Percentiles rank a stretch among this genome's conserved stretches.
These are phyloP conservation scores for Candida sp. DNA, from an alignment of 1,139 yeast species.

Conservation along the genomic window DNA sequence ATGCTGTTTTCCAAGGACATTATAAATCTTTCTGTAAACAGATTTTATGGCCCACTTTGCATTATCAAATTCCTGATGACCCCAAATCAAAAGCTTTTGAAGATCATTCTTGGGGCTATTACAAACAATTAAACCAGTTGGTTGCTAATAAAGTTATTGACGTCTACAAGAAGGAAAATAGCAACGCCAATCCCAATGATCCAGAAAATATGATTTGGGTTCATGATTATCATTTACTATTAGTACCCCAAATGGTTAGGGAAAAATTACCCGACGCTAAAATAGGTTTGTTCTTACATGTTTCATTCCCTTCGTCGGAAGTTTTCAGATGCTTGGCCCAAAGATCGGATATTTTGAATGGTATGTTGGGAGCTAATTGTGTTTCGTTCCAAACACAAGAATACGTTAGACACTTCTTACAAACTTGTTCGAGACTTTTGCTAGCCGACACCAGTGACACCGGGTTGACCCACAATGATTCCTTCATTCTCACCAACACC, in stretches of 20 bases:
- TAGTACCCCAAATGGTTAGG: conserved; percentile 85
- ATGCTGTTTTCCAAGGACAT: conserved; percentile 82
- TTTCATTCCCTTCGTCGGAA: conserved; percentile 94
- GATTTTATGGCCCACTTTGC: conserved; percentile 95
- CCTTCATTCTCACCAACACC: conserved; percentile 62
- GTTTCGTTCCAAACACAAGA: conserved; percentile 91
- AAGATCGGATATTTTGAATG: conserved; percentile 70
- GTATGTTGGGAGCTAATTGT: conserved; percentile 86
- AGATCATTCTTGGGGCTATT: conserved; percentile 91
- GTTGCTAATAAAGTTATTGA: conserved; percentile 76
- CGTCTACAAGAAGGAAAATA: conserved; percentile 49
- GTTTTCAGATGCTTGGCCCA: conserved; percentile 94
- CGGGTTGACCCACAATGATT: conserved; percentile 69
- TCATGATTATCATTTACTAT: conserved; percentile 87
- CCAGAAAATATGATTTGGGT: conserved; percentile 70
- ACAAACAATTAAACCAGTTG: conserved; percentile 68
- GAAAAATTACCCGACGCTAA: conserved; percentile 74
- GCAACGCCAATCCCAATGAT: conserved; percentile 43
- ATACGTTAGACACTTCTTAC: conserved; percentile 89
- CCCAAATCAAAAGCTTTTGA: conserved; percentile 94
- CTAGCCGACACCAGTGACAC: conserved; percentile 78
- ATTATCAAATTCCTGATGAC: conserved; percentile 94
- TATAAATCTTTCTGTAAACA: conserved; percentile 90
- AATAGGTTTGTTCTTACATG: conserved; percentile 90
- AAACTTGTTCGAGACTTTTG: conserved; percentile 81